A percentile compares a stretch with the other conserved stretches of the same genome.
Evolutionary conservation across 768 basidiomycete genomes (phyloP).

Genomic region (Cubamyces lactineus): DNA sequence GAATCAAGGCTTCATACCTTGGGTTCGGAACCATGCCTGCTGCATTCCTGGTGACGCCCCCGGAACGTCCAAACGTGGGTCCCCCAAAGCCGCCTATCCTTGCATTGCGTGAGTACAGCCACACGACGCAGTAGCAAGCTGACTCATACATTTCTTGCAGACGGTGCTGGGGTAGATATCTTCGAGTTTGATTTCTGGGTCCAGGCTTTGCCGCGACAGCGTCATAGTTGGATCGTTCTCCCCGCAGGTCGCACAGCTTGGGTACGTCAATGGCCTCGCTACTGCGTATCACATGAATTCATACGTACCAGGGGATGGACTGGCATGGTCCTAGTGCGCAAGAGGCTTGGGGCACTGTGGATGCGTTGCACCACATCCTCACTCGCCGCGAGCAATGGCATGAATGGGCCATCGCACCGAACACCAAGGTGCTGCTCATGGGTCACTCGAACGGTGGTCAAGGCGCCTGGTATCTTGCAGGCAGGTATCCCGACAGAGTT

Average conservation of each 20-base stretch:
- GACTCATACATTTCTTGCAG: constrained; percentile 39
- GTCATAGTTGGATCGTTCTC: constrained; percentile 73
- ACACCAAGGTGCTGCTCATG: constrained; percentile 62
- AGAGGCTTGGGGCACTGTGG: constrained; percentile 69
- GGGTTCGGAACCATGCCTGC: constrained; percentile 58
- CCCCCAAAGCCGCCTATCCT: constrained; percentile 53
- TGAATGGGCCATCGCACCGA: constrained; percentile 41
- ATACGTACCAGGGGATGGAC: constrained; percentile 68
- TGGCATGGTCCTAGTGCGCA: constrained; percentile 86
- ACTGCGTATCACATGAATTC: too few relatives aligned
- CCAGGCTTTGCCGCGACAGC: constrained; percentile 60
- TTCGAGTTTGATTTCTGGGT: constrained; percentile 58
- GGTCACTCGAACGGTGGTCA: constrained; percentile 96
- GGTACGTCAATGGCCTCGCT: constrained; percentile 55
- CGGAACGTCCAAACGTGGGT: constrained; percentile 40
- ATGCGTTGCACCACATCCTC: constrained; percentile 56
- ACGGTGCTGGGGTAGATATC: constrained; percentile 88
- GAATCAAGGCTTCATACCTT: constrained; percentile 61
- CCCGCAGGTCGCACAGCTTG: constrained; percentile 85
- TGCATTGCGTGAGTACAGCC: constrained; percentile 56
- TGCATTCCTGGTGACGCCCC: constrained; percentile 61
- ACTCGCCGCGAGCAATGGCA: constrained; percentile 41
- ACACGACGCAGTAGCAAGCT: not conserved
- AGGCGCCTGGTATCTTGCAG: constrained; percentile 80
- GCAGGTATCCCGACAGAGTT: constrained; percentile 77